Base-by-base conservation (phyloP, 139 green algal genomes). In the Chlorella sp. region DNA sequence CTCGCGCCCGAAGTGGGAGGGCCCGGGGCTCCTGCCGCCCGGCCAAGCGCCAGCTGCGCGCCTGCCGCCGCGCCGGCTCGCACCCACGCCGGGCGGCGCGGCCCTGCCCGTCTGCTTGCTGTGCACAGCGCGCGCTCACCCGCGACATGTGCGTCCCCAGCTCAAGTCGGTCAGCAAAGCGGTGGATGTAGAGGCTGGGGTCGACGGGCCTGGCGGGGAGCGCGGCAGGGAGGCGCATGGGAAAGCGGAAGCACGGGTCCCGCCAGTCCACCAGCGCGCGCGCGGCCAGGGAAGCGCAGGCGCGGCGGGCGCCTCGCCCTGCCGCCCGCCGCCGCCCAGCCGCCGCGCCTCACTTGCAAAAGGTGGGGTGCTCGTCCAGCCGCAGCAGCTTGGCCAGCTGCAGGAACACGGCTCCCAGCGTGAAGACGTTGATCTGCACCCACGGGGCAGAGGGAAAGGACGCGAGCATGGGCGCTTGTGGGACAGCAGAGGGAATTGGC, bases 131-230 rank as follows among this genome's bases (percentile, higher is more conserved):
- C 23, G 27, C n/a, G 3, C 55, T 29, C 43, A 62, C 73, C 17
- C n/a, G 12, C 68, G 63, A 51, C 76, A 77, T 75, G 17, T 23
- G 12, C 27, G 48, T 59, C 35, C 67, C 76, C 68, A 80, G 72
- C 12, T 58, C 60, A 33, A 97, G 84, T 11, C 81, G 80, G 67
- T 96, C 90, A 6, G 91, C 91, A 82, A 98, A 99, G 27, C 96
- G 89, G 69, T 97, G 88, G 48, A 99, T 93, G 89, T 96, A 99
- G 21, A 99, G 88, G 48, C 77, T 92, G 31, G 96, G 96, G 86
- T 99, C 96, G 15, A 98, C 85, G 5, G 96, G 96, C 62, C 88
- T 90, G 23, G 82, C 82, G 3, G 71, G 33, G 0, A 36, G 67
- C 11, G 5, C n/a, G 46, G 14, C 38, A 35, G 1, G 25, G 38